Conservation (phyloP, 2,329 filamentous ascomycete species). For the Pseudogymnoascus sp. region DNA sequence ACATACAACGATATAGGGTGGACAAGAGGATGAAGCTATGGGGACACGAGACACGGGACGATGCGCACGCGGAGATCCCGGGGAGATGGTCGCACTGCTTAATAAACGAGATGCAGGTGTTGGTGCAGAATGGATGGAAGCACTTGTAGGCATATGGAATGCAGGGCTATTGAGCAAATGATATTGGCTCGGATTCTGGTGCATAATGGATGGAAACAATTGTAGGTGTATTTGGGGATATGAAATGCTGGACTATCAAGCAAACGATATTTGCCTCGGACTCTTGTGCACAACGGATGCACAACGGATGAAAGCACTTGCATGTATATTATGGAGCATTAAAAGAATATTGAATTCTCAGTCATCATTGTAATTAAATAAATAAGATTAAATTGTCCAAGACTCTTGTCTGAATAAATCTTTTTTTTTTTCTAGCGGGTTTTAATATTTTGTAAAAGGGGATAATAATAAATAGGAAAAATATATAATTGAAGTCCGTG, state of each 20-base stretch:
- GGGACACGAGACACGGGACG: conserved; percentile 27
- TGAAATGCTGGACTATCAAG: not conserved
- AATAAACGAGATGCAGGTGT: conserved; percentile 55
- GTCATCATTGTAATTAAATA: not conserved
- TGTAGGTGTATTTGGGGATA: not conserved
- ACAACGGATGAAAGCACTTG: conserved; percentile 30
- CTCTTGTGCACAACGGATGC: conserved; percentile 2
- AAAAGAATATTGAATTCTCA: not conserved
- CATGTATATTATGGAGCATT: not conserved
- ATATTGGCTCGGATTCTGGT: not conserved
- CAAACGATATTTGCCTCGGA: not conserved
- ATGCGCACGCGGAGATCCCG: conserved; percentile 28
- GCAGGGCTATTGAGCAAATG: not conserved
- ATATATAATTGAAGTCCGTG: not conserved
- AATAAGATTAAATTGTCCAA: not conserved
- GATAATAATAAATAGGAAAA: not conserved
- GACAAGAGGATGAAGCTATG: conserved; percentile 18
- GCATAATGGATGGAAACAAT: conserved; percentile 30
- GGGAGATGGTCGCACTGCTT: conserved; percentile 47
- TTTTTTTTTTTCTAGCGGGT: not conserved
- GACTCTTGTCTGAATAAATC: not conserved
- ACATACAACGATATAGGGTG: conserved; percentile 23
- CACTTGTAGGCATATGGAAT: conserved; percentile 28
- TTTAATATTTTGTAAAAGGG: not conserved
- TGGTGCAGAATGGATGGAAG: conserved; percentile 51